Percentiles rank a stretch among this genome's conserved stretches.
Conservation (phyloP, 345 rosid genomes). For the Punica granatum region DNA sequence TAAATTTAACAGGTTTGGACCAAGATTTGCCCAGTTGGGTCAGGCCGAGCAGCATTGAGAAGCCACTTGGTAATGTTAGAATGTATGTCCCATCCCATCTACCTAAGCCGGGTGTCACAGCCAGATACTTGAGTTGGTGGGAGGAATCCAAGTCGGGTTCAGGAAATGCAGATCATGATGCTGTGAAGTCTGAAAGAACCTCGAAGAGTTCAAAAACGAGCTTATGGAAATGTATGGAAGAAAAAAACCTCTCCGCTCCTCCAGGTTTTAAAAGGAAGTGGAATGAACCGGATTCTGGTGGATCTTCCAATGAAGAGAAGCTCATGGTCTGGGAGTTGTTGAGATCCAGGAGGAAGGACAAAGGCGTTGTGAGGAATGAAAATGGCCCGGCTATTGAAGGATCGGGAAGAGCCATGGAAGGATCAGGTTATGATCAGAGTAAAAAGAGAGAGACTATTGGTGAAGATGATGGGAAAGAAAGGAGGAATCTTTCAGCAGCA, state of each 20-base stretch:
- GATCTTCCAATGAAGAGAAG: neutral
- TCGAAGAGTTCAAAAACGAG: neutral
- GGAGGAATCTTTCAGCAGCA: neutral
- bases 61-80: neutral
- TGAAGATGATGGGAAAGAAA: neutral
- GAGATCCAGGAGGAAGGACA: neutral
- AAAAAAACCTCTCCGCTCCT: neutral
- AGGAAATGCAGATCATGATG: neutral
- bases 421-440: neutral
- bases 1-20: neutral
- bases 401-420: neutral
- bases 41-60: neutral
- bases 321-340: neutral
- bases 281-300: neutral
- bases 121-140: slow-evolving; percentile 1
- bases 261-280: neutral
- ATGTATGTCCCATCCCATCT: neutral
- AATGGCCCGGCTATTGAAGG: neutral
- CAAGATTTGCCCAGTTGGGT: neutral
- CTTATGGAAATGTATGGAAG: neutral
- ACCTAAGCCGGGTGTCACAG: neutral
- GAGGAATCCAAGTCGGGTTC: neutral
- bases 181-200: neutral
- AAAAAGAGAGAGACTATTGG: neutral
- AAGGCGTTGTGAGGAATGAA: neutral